Conservation (phyloP, 129 eudicot genomes). For the Ambrosia trifida region DNA sequence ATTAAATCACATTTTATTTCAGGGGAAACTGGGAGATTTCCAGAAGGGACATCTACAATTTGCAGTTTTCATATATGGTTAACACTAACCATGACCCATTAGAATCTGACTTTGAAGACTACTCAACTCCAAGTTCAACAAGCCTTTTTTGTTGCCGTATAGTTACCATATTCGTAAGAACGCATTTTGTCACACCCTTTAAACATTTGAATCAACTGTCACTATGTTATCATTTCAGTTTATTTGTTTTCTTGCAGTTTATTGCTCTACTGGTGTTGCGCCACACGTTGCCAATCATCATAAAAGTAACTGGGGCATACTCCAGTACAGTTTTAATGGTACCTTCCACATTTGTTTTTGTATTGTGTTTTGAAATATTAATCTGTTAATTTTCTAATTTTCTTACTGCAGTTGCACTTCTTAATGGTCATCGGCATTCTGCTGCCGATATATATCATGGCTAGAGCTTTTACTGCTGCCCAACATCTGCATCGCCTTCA, state of each 20-base stretch:
- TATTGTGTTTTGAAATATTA: background rate
- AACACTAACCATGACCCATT: conserved; percentile 31
- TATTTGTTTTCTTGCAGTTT: conserved; percentile 40
- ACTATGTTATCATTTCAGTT: background rate
- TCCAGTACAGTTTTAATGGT: conserved; percentile 51
- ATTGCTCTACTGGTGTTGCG: conserved; percentile 59
- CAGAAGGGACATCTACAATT: conserved; percentile 45
- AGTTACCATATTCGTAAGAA: conserved; percentile 57
- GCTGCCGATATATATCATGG: conserved; percentile 48
- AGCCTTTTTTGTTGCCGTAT: conserved; percentile 61
- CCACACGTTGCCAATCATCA: conserved; percentile 57
- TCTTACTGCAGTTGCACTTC: conserved; percentile 47
- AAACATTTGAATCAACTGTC: background rate
- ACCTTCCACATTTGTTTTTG: conserved; percentile 7
- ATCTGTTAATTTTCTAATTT: background rate
- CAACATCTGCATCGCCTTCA: conserved; percentile 43
- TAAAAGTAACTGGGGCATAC: conserved; percentile 46
- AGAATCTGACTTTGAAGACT: conserved; percentile 46
- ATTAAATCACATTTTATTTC: conserved; percentile 1
- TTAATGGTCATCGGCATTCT: conserved; percentile 49
- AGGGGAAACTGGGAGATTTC: conserved; percentile 75
- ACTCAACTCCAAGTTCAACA: conserved; percentile 39
- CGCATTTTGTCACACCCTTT: conserved; percentile 29
- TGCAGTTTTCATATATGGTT: conserved; percentile 39
- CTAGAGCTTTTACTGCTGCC: conserved; percentile 46